phyloP scores from a whole-genome alignment of 2,329 filamentous ascomycete species.

The Emericellopsis atlantica region DNA sequence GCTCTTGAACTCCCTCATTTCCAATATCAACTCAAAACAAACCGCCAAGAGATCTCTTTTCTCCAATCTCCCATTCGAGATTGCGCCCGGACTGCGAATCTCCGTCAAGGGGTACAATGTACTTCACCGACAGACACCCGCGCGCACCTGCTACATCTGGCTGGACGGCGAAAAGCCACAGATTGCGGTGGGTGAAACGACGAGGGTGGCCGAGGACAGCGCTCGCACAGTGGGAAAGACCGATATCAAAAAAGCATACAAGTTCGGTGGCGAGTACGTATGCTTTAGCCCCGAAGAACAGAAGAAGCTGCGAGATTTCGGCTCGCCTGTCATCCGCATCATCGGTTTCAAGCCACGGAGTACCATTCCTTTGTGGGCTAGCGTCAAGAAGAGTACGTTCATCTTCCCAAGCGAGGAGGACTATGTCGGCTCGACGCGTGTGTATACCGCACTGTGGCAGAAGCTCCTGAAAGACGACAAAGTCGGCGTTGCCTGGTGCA shows the following conservation, averaged over 20 bases:
- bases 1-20: constrained; percentile 66
- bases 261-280: constrained; percentile 85
- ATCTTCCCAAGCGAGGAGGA: constrained; percentile 89
- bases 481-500: constrained; percentile 80
- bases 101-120: constrained; percentile 90
- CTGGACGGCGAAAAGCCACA: constrained; percentile 75
- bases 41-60: constrained; percentile 78
- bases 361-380: constrained; percentile 70
- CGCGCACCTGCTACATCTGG: constrained; percentile 78
- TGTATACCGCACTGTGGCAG: constrained; percentile 82
- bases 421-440: constrained; percentile 80
- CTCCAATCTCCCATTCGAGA: constrained; percentile 73
- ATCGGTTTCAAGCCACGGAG: constrained; percentile 85
- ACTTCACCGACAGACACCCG: constrained; percentile 70
- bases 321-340: constrained; percentile 70
- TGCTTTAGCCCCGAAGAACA: constrained; percentile 79
- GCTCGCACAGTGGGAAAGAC: constrained; percentile 63
- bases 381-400: constrained; percentile 75
- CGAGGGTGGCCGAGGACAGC: constrained; percentile 65
- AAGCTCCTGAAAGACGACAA: constrained; percentile 72
- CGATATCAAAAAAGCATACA: constrained; percentile 86
- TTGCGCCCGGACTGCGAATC: constrained; percentile 74
- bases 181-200: constrained; percentile 63
- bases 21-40: constrained; percentile 84
- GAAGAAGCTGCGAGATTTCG: constrained; percentile 65